phyloP scores from a whole-genome alignment of 176 grass and related monocot species.

The Bromus sterilis region DNA sequence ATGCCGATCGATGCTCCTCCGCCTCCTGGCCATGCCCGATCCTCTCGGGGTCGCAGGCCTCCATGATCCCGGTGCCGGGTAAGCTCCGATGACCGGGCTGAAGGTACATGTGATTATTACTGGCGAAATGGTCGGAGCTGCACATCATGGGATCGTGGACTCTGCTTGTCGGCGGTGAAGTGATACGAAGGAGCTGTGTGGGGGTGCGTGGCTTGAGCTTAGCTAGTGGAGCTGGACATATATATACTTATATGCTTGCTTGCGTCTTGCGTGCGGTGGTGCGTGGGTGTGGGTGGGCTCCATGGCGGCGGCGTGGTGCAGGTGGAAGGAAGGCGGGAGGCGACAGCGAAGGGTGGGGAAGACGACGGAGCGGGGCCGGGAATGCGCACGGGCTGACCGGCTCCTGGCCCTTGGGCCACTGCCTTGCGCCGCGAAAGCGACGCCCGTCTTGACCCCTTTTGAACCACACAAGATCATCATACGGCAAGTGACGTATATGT shows the following conservation, averaged over 20 bases:
- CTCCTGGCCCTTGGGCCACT: conserved; percentile 5
- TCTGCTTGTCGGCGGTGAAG: neutral
- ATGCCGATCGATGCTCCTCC: neutral
- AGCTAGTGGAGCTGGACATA: conserved; percentile 11
- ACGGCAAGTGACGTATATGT: too few relatives aligned
- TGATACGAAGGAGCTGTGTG: too few relatives aligned
- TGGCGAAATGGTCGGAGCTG: neutral
- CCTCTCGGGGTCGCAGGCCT: neutral
- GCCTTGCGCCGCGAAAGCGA: neutral
- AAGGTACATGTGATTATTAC: neutral
- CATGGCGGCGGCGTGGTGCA: conserved; percentile 19
- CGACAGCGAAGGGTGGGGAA: neutral
- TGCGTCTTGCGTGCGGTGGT: too few relatives aligned
- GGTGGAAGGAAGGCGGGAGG: neutral
- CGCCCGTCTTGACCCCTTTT: neutral
- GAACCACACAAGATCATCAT: neutral
- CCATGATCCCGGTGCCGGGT: neutral
- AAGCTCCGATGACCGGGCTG: neutral
- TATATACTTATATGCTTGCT: too few relatives aligned
- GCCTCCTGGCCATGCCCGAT: neutral
- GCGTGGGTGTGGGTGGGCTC: conserved; percentile 33
- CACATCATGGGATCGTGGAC: neutral
- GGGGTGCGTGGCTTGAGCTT: neutral
- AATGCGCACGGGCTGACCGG: neutral
- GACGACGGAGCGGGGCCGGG: neutral